Evolutionary conservation across 2,329 filamentous ascomycete genomes (phyloP).

Genomic region (Ambrosiella cleistominuta): DNA sequence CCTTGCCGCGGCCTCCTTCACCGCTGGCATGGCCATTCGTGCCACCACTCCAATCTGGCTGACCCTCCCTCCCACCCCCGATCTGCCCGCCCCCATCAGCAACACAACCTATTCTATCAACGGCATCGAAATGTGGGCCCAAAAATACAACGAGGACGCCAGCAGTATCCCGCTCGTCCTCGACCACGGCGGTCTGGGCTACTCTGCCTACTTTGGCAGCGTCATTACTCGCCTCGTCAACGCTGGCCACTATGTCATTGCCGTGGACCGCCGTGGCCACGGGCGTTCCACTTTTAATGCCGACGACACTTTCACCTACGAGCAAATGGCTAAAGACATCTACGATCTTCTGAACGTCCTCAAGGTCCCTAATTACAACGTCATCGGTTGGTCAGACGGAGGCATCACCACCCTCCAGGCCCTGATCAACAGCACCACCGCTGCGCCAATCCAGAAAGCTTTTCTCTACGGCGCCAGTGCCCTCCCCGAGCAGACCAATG

Average conservation of each 20-base stretch:
- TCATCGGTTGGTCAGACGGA: slow-evolving; percentile 27
- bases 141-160: slow-evolving; percentile 23
- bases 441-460: slow-evolving; percentile 21
- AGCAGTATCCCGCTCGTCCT: slow-evolving; percentile 22
- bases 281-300: slow-evolving; percentile 23
- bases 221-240: slow-evolving; percentile 21
- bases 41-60: slow-evolving; percentile 18
- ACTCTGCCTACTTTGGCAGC: slow-evolving; percentile 24
- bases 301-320: slow-evolving; percentile 23
- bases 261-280: slow-evolving; percentile 25
- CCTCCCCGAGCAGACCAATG: slow-evolving; percentile 20
- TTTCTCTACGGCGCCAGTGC: slow-evolving; percentile 24
- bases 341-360: slow-evolving; percentile 18
- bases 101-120: slow-evolving; percentile 19
- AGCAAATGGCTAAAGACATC: slow-evolving; percentile 23
- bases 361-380: slow-evolving; percentile 19
- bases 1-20: not conserved
- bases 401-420: slow-evolving; percentile 22
- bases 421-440: slow-evolving; percentile 20
- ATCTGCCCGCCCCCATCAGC: slow-evolving; percentile 21
- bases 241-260: slow-evolving; percentile 23
- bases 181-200: slow-evolving; percentile 25
- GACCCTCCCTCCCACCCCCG: slow-evolving; percentile 23
- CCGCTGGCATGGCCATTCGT: slow-evolving; percentile 16
- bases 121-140: slow-evolving; percentile 24